These are phyloP conservation scores for Saccharomycopsis hybrid DNA, from an alignment of 1,139 yeast genomes.

Conservation along the genomic window DNA sequence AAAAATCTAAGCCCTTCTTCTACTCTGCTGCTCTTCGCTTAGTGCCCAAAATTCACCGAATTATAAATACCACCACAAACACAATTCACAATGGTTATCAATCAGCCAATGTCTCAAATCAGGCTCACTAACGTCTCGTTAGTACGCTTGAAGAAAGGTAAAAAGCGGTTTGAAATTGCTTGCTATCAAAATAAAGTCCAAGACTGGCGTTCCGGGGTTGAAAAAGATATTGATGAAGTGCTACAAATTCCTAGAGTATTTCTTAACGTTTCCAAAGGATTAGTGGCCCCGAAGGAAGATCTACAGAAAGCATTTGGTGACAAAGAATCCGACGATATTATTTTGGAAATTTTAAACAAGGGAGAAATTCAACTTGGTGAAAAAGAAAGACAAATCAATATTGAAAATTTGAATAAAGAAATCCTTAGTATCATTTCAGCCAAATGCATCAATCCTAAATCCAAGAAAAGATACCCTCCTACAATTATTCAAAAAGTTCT, in stretches of 20 bases:
- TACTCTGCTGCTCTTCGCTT: too few species aligned
- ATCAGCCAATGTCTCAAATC: slow-evolving; percentile 86
- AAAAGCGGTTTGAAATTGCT: slow-evolving; percentile 88
- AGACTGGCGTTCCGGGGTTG: slow-evolving; percentile 86
- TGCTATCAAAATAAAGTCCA: slow-evolving; percentile 96
- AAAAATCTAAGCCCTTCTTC: too few species aligned
- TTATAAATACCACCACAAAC: too few species aligned
- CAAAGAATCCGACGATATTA: slow-evolving; percentile 65
- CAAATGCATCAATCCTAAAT: slow-evolving; percentile 84
- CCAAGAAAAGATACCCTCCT: slow-evolving; percentile 89
- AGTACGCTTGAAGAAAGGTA: slow-evolving; percentile 84
- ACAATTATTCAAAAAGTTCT: slow-evolving; percentile 88
- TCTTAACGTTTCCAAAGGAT: slow-evolving; percentile 89
- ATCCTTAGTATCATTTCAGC: slow-evolving; percentile 79
- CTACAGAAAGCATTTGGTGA: slow-evolving; percentile 68
- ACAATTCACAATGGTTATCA: slow-evolving; percentile 45
- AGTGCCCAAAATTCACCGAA: too few species aligned
- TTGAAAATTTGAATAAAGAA: slow-evolving; percentile 74
- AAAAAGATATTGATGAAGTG: slow-evolving; percentile 92
- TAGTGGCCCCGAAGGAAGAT: slow-evolving; percentile 86
- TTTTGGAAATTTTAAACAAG: slow-evolving; percentile 72
- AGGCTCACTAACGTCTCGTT: slow-evolving; percentile 89
- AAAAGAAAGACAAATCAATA: slow-evolving; percentile 78
- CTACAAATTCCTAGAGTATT: slow-evolving; percentile 94
- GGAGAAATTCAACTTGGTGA: slow-evolving; percentile 95